Evolutionary conservation across 2,329 filamentous ascomycete genomes (phyloP), one percentile per base, ranked within the genome.

Genomic region (Curvularia spicifera): DNA sequence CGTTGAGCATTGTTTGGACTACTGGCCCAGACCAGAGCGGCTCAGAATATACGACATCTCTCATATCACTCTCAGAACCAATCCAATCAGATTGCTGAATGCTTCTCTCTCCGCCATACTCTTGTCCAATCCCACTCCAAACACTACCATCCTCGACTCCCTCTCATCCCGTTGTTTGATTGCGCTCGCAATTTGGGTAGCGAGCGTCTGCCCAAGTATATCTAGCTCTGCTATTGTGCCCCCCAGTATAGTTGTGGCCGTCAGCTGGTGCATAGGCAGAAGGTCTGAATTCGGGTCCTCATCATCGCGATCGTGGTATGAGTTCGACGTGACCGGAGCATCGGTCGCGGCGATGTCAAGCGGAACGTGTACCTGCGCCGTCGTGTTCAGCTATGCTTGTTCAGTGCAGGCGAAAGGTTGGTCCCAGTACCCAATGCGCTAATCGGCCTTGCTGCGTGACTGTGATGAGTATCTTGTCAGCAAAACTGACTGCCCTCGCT

Each of bases 381-480:
- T 28, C 26, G n/a, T 13, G n/a, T 5, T n/a, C 15, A 28, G 5
- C 26, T 12, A 15, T 35, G 10, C 9, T 33, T 29, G 12, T 35
- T 10, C 3, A 33, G 3, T 28, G 37, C 37, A 31, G 45, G 43
- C 8, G n/a, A 9, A 29, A 3, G 29, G 4, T 18, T 74, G 37
- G 24, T 33, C 15, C 1, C 22, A 80, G 53, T 82, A 97, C 93
- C 95, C 95, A 99, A 83, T 98, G 95, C 20, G 91, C 90, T 46
- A 98, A 80, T 58, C 89, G 86, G 6, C 93, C 94, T 60, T 89
- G 86, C 79, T 98, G 95, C 0, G 91, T 91, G 59, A 98, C 84
- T 0, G 93, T 97, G 62, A 99, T 81, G 68, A 99, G 80, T 69
- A 99, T 92, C 78, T 92, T 96, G 83, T 98, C 95, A 8, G 88